Base-by-base conservation (phyloP, 208 protist genomes). In the Eutreptiella sp. region DNA sequence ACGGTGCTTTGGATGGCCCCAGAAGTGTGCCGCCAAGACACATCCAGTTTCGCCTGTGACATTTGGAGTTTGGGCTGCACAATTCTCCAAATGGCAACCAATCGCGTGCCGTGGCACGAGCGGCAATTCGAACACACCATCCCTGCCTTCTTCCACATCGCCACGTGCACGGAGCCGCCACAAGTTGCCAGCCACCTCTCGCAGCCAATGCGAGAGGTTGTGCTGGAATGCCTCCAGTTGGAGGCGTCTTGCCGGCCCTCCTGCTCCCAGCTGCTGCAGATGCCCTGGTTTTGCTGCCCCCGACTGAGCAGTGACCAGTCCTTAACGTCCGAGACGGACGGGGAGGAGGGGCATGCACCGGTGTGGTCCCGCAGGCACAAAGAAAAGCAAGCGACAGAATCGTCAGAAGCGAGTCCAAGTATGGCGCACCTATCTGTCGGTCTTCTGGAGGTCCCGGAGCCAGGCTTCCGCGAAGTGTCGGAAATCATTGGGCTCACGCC, bases 61-160 rank as follows among this genome's bases (percentile, higher is more conserved):
- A 57, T 57, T 11, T 57, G 50, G 50, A 54, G 36, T n/a, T 24
- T 57, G 7, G 50, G 50, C 21, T 57, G 50, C 50, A 33, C 39
- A 42, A 57, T 42, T 11, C 39, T 24, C 36, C 31, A 57, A 26
- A 14, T 57, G 16, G 11, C 28, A 24, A 57, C 33, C 36, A 24
- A 26, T 19, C 31, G 50, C 14, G 39, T 41, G 23, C 50, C 50
- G 14, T 19, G 31, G 16, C 39, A 33, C 31, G 31, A 24, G n/a
- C 33, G 14, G 7, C 11, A 16, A 42, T 57, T 31, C n/a, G 50
- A 57, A 16, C 14, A 24, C 21, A 47, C 24, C 11, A 53, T 24
- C 31, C 50, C 33, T 16, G 50, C 50, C 14, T 41, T 57, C 11
- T 57, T 41, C 23, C 33, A 24, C 11, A 53, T 57, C n/a, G 50